phyloP scores from a whole-genome alignment of 306 rosid species.

The Prunus salicina region DNA sequence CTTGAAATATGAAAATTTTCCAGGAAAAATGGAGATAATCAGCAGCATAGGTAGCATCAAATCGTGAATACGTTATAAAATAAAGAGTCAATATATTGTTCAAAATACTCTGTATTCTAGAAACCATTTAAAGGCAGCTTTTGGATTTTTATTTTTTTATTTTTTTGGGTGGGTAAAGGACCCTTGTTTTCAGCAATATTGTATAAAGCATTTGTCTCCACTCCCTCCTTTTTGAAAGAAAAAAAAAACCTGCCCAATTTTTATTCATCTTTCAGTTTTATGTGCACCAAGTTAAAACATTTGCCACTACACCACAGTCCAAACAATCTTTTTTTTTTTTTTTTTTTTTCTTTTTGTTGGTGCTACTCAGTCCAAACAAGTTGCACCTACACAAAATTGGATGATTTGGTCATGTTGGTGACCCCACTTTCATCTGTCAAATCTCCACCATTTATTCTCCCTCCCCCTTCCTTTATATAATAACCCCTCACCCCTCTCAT shows the following conservation, averaged over 20 bases:
- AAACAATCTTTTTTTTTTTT: background rate
- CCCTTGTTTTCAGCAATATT: too few species aligned
- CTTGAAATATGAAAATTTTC: background rate
- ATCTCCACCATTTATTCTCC: constrained; percentile 57
- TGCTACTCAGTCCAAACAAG: constrained; percentile 18
- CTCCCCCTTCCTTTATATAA: constrained; percentile 58
- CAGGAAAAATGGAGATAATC: background rate
- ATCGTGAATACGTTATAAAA: background rate
- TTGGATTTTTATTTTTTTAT: too few species aligned
- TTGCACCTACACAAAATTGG: constrained; percentile 30
- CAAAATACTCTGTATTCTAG: background rate
- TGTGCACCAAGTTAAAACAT: too few species aligned
- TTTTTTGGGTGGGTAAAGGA: too few species aligned
- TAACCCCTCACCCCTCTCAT: constrained; percentile 21
- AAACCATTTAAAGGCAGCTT: background rate
- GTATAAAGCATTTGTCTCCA: too few species aligned
- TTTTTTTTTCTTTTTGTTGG: background rate
- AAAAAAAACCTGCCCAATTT: too few species aligned
- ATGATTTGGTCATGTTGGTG: constrained; percentile 47
- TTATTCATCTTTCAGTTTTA: too few species aligned
- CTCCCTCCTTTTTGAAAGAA: too few species aligned
- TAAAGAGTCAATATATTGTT: background rate
- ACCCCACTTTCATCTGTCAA: constrained; percentile 33
- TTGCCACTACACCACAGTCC: background rate
- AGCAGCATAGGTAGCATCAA: background rate